phyloP scores from a whole-genome alignment of 768 basidiomycete genomes.

The Russula brevipes region DNA sequence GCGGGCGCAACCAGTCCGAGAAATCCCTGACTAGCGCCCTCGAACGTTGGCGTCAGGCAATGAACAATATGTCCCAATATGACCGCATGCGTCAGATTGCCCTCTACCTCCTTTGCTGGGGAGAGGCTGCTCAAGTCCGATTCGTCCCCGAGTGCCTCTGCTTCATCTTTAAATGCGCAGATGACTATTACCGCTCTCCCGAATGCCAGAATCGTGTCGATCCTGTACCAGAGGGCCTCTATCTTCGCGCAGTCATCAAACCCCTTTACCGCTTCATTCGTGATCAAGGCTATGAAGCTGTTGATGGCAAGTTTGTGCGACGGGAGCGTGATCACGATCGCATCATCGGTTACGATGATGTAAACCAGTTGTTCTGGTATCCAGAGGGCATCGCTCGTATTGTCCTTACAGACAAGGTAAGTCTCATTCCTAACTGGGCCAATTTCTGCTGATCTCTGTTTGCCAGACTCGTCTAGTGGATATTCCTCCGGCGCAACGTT shows the following conservation, averaged over 20 bases:
- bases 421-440: neutral
- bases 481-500: constrained; percentile 83
- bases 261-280: constrained; percentile 95
- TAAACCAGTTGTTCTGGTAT: constrained; percentile 99
- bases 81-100: constrained; percentile 96
- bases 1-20: constrained; percentile 51
- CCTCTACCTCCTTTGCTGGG: constrained; percentile 93
- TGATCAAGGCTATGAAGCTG: constrained; percentile 95
- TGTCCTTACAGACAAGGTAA: constrained; percentile 81
- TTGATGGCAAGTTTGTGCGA: constrained; percentile 91
- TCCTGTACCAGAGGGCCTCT: constrained; percentile 92
- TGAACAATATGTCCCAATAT: constrained; percentile 99
- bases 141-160: constrained; percentile 96
- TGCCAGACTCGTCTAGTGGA: constrained; percentile 83
- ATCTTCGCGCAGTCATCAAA: constrained; percentile 83
- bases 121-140: constrained; percentile 95
- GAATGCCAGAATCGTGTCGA: constrained; percentile 93
- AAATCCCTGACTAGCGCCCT: constrained; percentile 77
- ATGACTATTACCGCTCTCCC: constrained; percentile 98
- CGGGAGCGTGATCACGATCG: constrained; percentile 89
- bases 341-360: constrained; percentile 98
- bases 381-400: constrained; percentile 97
- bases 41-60: constrained; percentile 92
- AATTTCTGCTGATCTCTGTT: neutral
- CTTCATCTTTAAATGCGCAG: constrained; percentile 99